A percentile compares a stretch with the other conserved stretches of the same genome.
Conservation (phyloP, 345 rosid genomes). For the Trapa incisa region DNA sequence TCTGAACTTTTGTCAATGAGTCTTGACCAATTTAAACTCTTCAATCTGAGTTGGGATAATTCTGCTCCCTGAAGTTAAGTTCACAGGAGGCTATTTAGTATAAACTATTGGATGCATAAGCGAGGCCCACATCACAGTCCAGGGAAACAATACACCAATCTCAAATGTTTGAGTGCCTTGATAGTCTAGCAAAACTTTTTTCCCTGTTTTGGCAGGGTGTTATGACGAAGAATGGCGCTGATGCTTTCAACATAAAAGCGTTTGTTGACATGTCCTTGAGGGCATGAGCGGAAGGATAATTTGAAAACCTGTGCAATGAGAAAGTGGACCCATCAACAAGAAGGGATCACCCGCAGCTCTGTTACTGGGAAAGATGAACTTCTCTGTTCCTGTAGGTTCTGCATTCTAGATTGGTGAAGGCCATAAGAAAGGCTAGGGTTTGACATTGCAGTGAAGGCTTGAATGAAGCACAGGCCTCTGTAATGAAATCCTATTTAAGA, state of each 20-base stretch:
- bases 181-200: no score
- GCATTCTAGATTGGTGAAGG: not conserved
- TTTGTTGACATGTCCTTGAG: constrained; percentile 23
- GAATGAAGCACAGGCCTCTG: not conserved
- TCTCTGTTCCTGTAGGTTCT: not conserved
- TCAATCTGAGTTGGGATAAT: not conserved
- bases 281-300: not conserved
- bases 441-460: not conserved
- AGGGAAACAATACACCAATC: not conserved
- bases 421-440: not conserved
- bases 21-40: not conserved
- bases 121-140: not conserved
- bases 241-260: constrained; percentile 43
- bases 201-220: constrained; percentile 43
- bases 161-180: not conserved
- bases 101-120: not conserved
- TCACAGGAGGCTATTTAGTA: not conserved
- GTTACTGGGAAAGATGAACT: not conserved
- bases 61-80: not conserved
- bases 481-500: not conserved
- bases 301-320: not conserved
- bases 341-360: not conserved
- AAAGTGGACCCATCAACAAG: not conserved
- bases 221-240: constrained; percentile 33
- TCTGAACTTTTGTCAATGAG: not conserved